Evolutionary conservation across 2,329 filamentous ascomycete genomes (phyloP).

Genomic region (Xylariaceae sp.): DNA sequence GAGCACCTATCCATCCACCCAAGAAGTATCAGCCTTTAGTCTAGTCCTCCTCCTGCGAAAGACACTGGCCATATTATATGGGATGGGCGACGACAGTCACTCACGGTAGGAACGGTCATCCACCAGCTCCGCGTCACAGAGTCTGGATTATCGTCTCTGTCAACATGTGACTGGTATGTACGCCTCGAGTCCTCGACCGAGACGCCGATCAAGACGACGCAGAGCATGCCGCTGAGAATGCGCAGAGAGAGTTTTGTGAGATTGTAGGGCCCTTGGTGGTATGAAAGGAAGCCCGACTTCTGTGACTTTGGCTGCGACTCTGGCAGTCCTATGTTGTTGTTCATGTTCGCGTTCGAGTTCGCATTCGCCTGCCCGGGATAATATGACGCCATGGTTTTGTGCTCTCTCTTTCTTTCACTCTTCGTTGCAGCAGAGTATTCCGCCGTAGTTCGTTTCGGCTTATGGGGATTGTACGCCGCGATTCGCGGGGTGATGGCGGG

Average conservation of each 20-base stretch:
- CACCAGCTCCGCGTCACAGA: background rate
- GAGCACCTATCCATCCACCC: slow-evolving; percentile 6
- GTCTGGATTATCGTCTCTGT: background rate
- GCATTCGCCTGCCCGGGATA: no score
- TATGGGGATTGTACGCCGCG: no score
- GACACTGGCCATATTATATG: background rate
- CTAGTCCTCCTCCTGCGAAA: background rate
- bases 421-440: no score
- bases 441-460: no score
- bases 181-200: slow-evolving; percentile 1
- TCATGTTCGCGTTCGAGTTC: no score
- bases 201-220: slow-evolving; percentile 6
- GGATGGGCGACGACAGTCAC: slow-evolving; percentile 4
- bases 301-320: no score
- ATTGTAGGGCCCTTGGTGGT: slow-evolving; percentile 11
- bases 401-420: no score
- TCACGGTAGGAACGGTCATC: slow-evolving; percentile 1
- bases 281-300: no score
- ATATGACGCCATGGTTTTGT: no score
- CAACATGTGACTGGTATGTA: background rate
- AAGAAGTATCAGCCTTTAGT: background rate
- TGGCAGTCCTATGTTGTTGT: no score
- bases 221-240: slow-evolving; percentile 3
- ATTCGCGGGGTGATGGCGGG: no score
- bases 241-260: slow-evolving; percentile 7